Conservation (phyloP, 371 early-diverging fungal species). For the Batkoa obscura region DNA sequence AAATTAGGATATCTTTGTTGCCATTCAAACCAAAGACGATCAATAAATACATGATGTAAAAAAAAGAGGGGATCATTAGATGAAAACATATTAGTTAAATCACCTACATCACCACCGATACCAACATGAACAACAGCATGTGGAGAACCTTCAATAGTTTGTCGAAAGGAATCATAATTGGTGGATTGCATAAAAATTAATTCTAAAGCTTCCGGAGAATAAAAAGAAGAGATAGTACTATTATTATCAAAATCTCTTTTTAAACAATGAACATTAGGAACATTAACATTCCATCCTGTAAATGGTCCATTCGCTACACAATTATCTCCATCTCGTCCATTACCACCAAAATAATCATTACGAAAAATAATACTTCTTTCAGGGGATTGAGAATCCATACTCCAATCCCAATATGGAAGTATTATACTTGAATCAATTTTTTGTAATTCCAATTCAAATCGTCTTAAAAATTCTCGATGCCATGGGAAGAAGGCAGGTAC, state of each 20-base stretch:
- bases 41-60: slow-evolving; percentile 32
- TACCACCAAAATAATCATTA: slow-evolving; percentile 9
- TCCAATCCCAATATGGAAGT: slow-evolving; percentile 36
- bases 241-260: slow-evolving; percentile 9
- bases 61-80: slow-evolving; percentile 37
- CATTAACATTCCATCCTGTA: slow-evolving; percentile 1
- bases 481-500: slow-evolving; percentile 17
- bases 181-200: slow-evolving; percentile 9
- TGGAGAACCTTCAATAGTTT: slow-evolving; percentile 18
- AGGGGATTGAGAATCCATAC: slow-evolving; percentile 12
- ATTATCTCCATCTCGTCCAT: slow-evolving; percentile 7
- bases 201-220: slow-evolving; percentile 11
- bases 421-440: slow-evolving; percentile 15
- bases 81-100: slow-evolving; percentile 15
- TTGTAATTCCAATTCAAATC: slow-evolving; percentile 14
- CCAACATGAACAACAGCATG: slow-evolving; percentile 24
- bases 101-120: slow-evolving; percentile 28
- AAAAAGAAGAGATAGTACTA: slow-evolving; percentile 13
- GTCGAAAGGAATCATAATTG: slow-evolving; percentile 16
- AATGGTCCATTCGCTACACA: slow-evolving; percentile 11
- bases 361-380: slow-evolving; percentile 7
- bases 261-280: slow-evolving; percentile 12
- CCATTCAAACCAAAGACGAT: slow-evolving; percentile 27
- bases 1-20: slow-evolving; percentile 10
- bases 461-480: slow-evolving; percentile 17